A percentile compares a stretch with the other conserved stretches of the same genome.
These are phyloP conservation scores for Microbotryum violaceum DNA, from an alignment of 1,284 basidiomycete species.

Conservation along the genomic window DNA sequence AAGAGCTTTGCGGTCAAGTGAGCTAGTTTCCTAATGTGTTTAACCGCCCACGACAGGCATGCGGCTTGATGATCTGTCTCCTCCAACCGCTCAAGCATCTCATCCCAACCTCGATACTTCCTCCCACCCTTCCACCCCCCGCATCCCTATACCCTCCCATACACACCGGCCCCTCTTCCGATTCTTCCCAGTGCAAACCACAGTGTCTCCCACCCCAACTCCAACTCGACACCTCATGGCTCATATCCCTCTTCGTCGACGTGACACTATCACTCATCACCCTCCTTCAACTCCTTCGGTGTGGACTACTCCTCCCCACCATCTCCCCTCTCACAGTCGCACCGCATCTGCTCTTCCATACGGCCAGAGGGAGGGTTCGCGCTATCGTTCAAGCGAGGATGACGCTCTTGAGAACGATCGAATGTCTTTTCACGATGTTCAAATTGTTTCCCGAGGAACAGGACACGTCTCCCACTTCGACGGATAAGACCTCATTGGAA, in stretches of 20 bases:
- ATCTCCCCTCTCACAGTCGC: conserved; percentile 3
- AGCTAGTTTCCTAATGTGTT: background rate
- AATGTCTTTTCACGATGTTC: conserved; percentile 5
- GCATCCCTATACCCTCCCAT: conserved; percentile 2
- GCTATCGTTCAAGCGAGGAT: conserved; percentile 1
- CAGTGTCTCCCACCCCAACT: background rate
- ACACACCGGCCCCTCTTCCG: background rate
- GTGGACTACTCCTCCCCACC: background rate
- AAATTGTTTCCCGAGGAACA: conserved; percentile 1
- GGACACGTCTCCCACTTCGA: background rate
- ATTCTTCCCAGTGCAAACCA: no score
- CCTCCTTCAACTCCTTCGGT: background rate
- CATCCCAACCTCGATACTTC: conserved; percentile 9
- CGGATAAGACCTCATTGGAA: background rate
- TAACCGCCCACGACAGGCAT: background rate
- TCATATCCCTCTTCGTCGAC: conserved; percentile 9
- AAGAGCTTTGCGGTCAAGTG: background rate
- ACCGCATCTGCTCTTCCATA: conserved; percentile 10
- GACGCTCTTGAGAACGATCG: conserved; percentile 4
- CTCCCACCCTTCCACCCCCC: conserved; percentile 2
- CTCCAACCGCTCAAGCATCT: conserved; percentile 9
- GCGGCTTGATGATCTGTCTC: conserved; percentile 2
- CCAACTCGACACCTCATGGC: conserved; percentile 9
- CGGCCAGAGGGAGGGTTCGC: background rate
- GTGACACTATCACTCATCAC: conserved; percentile 5